Evolutionary conservation across 1,139 yeast species (phyloP).

Genomic region (Saccharomyces hybrid): DNA sequence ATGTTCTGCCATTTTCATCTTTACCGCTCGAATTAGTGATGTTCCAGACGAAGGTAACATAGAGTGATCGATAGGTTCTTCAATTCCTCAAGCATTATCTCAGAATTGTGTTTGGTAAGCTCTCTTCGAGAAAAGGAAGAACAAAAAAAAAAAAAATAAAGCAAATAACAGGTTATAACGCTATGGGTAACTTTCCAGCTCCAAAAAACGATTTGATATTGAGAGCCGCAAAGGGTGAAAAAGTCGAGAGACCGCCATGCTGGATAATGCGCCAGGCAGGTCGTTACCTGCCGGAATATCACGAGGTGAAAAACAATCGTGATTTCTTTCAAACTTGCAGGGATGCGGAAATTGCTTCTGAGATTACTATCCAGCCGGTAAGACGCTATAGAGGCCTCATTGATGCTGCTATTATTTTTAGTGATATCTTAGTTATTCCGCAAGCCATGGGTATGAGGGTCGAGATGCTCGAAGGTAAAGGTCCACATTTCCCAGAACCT

Average conservation of each 20-base stretch:
- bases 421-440: slow-evolving; percentile 92
- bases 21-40: background rate
- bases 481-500: slow-evolving; percentile 90
- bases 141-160: background rate
- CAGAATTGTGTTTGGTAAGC: background rate
- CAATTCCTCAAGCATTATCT: background rate
- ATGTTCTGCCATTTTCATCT: background rate
- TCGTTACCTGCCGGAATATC: slow-evolving; percentile 78
- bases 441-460: slow-evolving; percentile 98
- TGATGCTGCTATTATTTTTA: slow-evolving; percentile 94
- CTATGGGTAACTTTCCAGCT: slow-evolving; percentile 42
- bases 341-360: slow-evolving; percentile 88
- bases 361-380: slow-evolving; percentile 90
- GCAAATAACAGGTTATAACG: background rate
- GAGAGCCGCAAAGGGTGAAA: slow-evolving; percentile 81
- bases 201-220: slow-evolving; percentile 82
- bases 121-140: background rate
- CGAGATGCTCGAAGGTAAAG: slow-evolving; percentile 88
- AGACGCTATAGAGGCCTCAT: slow-evolving; percentile 81
- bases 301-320: slow-evolving; percentile 73
- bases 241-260: slow-evolving; percentile 92
- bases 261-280: slow-evolving; percentile 80
- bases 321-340: slow-evolving; percentile 92
- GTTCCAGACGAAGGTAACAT: background rate
- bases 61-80: background rate